Evolutionary conservation across 2,329 filamentous ascomycete genomes (phyloP).

Genomic region (Fusarium equiseti): DNA sequence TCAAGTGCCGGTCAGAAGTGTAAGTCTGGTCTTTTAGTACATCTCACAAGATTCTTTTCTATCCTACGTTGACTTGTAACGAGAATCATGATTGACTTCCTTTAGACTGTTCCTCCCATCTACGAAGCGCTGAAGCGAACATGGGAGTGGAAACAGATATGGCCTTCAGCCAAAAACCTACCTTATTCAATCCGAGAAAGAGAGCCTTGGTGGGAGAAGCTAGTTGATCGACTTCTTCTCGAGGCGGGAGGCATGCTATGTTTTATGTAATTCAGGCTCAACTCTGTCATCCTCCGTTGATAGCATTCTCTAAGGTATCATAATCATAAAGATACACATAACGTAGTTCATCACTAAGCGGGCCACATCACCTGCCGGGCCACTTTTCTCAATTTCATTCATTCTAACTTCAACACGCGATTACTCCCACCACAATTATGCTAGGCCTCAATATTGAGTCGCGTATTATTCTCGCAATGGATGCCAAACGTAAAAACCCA

Average conservation of each 20-base stretch:
- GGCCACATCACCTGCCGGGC: no score
- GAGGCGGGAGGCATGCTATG: conserved; percentile 7
- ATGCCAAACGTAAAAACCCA: no score
- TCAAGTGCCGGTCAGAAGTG: conserved; percentile 8
- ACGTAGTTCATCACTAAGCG: no score
- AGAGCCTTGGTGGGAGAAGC: conserved; percentile 11
- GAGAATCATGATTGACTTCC: neutral
- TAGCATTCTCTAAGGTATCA: neutral
- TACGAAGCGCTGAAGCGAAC: conserved; percentile 10
- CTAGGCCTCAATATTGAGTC: no score
- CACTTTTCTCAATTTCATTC: no score
- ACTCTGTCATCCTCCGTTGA: neutral
- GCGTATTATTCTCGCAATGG: no score
- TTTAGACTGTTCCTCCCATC: conserved; percentile 6
- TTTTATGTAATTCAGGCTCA: conserved; percentile 1
- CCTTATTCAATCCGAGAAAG: conserved; percentile 3
- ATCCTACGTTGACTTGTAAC: neutral
- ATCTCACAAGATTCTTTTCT: neutral
- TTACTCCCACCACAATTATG: no score
- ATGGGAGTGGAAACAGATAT: conserved; percentile 8
- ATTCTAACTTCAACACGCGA: no score
- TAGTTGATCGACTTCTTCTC: conserved; percentile 1
- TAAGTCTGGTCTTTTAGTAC: neutral
- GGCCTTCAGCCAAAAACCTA: conserved; percentile 6
- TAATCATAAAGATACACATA: no score